These are phyloP conservation scores for Biscogniauxia mediterranea DNA, from an alignment of 2,329 filamentous ascomycete species.

Conservation along the genomic window DNA sequence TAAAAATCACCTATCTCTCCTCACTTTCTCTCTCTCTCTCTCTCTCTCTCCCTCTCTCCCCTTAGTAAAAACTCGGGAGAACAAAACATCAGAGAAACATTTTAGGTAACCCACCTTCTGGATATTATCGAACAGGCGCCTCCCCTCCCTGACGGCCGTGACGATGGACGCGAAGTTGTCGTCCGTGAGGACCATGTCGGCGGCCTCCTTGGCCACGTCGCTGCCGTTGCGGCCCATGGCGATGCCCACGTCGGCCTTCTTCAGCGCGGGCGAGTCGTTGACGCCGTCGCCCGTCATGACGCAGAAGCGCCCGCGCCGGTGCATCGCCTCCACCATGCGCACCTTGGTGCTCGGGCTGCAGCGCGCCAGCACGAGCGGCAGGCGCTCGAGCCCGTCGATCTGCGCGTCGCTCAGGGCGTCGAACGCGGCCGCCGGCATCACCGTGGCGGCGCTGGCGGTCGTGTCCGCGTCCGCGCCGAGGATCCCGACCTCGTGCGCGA, in stretches of 20 bases:
- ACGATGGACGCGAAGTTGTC: constrained; percentile 85
- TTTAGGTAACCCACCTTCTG: constrained; percentile 57
- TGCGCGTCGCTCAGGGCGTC: constrained; percentile 60
- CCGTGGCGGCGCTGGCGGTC: constrained; percentile 48
- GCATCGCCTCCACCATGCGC: constrained; percentile 73
- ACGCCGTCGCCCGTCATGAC: constrained; percentile 76
- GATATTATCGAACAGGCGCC: constrained; percentile 70
- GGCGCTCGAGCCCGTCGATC: constrained; percentile 57
- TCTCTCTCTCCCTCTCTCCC: too few species aligned
- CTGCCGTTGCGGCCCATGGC: constrained; percentile 71
- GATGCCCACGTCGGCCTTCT: constrained; percentile 72
- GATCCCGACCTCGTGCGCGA: constrained; percentile 65
- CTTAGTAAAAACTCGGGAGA: constrained; percentile 3
- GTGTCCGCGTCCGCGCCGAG: constrained; percentile 40
- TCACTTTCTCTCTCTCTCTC: too few species aligned
- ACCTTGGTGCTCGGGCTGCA: constrained; percentile 72
- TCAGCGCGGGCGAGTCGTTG: constrained; percentile 71
- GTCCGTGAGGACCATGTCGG: constrained; percentile 84
- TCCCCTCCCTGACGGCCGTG: constrained; percentile 68
- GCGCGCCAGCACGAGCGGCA: constrained; percentile 67
- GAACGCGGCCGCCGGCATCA: constrained; percentile 66
- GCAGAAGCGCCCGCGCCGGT: constrained; percentile 64
- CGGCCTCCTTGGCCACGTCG: constrained; percentile 76
- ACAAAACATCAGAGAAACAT: background rate
- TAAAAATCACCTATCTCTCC: too few species aligned